These are phyloP conservation scores for Balansia obtecta DNA, from an alignment of 2,329 filamentous ascomycete species.

Conservation along the genomic window DNA sequence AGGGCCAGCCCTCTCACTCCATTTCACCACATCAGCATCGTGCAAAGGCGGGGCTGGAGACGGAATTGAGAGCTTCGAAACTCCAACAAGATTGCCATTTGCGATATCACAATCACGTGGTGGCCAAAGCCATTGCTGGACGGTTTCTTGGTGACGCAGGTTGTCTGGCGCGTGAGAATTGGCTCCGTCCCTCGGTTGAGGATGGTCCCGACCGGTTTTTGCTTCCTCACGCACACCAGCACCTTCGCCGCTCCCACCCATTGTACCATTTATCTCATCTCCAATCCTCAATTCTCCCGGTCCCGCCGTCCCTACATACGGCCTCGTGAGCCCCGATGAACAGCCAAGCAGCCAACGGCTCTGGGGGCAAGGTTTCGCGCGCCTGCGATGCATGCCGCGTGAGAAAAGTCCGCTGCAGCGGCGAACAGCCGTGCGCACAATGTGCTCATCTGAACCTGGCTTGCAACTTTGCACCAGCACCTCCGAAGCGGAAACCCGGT, in stretches of 20 bases:
- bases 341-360: constrained; percentile 2
- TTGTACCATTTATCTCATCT: not conserved
- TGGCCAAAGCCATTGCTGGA: not conserved
- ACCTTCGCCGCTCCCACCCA: not conserved
- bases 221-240: not conserved
- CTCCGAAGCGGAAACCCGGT: constrained; percentile 21
- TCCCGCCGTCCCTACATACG: constrained; percentile 1
- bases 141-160: not conserved
- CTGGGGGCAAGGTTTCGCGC: constrained; percentile 11
- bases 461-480: constrained; percentile 21
- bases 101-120: not conserved
- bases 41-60: not conserved
- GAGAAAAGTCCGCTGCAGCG: constrained; percentile 26
- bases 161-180: not conserved
- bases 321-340: constrained; percentile 5
- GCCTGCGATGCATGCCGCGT: constrained; percentile 27
- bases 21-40: not conserved
- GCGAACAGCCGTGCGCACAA: constrained; percentile 21
- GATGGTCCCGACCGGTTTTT: constrained; percentile 2
- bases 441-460: constrained; percentile 22
- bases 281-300: not conserved
- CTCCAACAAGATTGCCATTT: not conserved
- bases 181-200: not conserved
- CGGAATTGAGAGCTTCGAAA: not conserved
- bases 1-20: not conserved